Percentiles rank a stretch among this genome's conserved stretches.
phyloP scores from a whole-genome alignment of 768 basidiomycete genomes.

The Xanthoconium stramineum region DNA sequence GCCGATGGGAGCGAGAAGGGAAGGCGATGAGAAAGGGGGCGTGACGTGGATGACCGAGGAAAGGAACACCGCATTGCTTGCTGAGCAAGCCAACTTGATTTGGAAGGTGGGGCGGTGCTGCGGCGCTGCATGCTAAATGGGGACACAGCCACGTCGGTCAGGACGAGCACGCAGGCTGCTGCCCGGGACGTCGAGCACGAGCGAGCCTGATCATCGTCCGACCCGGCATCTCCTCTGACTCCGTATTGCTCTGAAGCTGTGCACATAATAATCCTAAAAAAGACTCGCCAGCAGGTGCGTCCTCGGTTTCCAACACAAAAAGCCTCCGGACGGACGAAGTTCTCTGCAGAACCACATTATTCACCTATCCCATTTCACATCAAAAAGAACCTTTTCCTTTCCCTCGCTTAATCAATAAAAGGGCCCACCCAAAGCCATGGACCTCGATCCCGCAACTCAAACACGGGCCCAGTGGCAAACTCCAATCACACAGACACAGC shows the following conservation, averaged over 20 bases:
- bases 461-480: constrained; percentile 34
- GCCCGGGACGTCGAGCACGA: constrained; percentile 7
- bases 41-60: constrained; percentile 13
- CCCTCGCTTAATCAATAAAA: constrained; percentile 39
- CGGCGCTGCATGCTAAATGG: constrained; percentile 34
- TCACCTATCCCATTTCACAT: constrained; percentile 27
- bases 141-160: constrained; percentile 32
- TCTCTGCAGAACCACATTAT: constrained; percentile 30
- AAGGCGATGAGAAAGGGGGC: neutral
- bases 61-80: constrained; percentile 22
- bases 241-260: constrained; percentile 20
- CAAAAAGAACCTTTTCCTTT: constrained; percentile 33
- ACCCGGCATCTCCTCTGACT: constrained; percentile 11
- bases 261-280: constrained; percentile 14
- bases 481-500: constrained; percentile 34
- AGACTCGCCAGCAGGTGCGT: constrained; percentile 5
- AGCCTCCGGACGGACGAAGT: constrained; percentile 12
- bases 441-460: constrained; percentile 32
- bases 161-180: constrained; percentile 10
- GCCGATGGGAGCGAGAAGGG: constrained; percentile 4
- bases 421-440: constrained; percentile 31
- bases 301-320: constrained; percentile 16
- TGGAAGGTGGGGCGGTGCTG: constrained; percentile 31
- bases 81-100: constrained; percentile 15
- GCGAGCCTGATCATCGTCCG: constrained; percentile 12